These are phyloP conservation scores for Quambalaria eucalypti DNA, from an alignment of 1,284 basidiomycete species.

Conservation along the genomic window DNA sequence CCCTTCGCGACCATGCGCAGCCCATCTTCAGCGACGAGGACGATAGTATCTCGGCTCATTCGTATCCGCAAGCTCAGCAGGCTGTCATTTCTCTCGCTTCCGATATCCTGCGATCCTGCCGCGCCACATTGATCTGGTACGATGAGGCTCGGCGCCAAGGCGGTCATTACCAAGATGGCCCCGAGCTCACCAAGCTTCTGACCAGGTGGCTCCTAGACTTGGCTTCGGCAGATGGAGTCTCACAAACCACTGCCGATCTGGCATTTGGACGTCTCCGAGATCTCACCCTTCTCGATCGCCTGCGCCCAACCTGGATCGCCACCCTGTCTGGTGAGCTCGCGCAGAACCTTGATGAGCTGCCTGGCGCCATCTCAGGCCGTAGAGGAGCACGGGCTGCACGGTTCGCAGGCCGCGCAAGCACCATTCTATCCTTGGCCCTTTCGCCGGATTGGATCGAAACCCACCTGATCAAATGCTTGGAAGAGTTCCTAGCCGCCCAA, in stretches of 20 bases:
- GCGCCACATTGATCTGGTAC: not conserved
- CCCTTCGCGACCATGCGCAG: not conserved
- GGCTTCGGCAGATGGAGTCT: not conserved
- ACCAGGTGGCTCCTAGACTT: not conserved
- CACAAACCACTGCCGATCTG: not conserved
- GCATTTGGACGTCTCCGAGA: not conserved
- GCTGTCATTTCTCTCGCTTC: not conserved
- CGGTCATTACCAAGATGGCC: not conserved
- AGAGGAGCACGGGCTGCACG: not conserved
- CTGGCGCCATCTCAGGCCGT: not conserved
- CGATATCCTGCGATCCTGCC: not conserved
- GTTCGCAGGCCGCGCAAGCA: not conserved
- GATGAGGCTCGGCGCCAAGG: not conserved
- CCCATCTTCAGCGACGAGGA: not conserved
- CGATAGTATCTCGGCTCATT: not conserved
- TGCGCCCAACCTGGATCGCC: too few species aligned
- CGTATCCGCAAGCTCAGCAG: not conserved
- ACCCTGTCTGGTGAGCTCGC: too few species aligned
- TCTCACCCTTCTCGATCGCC: too few species aligned
- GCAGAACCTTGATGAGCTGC: not conserved
- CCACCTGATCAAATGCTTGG: too few species aligned
- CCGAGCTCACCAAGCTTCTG: not conserved
- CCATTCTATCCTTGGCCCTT: too few species aligned
- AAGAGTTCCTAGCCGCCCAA: not conserved
- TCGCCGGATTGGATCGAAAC: too few species aligned